Percentiles rank a stretch among this genome's conserved stretches.
phyloP scores from a whole-genome alignment of 768 basidiomycete genomes.

The Solioccasus polychromus region DNA sequence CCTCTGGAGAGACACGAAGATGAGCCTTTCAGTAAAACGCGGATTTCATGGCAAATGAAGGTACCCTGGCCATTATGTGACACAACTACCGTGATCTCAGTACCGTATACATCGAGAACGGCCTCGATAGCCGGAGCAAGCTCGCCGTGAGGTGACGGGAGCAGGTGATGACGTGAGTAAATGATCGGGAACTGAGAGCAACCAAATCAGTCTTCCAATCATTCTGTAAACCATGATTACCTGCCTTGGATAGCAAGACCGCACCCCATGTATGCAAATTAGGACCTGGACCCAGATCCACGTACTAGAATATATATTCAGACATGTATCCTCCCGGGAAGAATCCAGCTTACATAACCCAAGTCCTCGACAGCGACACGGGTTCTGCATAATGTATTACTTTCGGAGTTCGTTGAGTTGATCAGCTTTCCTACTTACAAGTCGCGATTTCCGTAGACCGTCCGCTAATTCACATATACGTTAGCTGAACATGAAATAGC shows the following conservation, averaged over 20 bases:
- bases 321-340: background rate
- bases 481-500: background rate
- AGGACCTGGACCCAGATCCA: conserved; percentile 86
- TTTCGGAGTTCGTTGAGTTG: background rate
- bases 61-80: conserved; percentile 89
- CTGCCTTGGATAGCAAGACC: conserved; percentile 72
- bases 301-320: conserved; percentile 49
- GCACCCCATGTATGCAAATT: conserved; percentile 91
- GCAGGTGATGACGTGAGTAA: conserved; percentile 78
- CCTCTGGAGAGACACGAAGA: conserved; percentile 48
- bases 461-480: conserved; percentile 40
- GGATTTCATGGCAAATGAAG: conserved; percentile 1
- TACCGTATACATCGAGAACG: conserved; percentile 74
- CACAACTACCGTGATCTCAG: conserved; percentile 77
- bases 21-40: background rate
- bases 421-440: conserved; percentile 43
- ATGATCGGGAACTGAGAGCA: conserved; percentile 76
- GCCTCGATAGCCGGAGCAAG: conserved; percentile 90
- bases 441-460: conserved; percentile 83
- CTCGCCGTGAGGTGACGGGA: conserved; percentile 84
- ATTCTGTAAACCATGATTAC: background rate
- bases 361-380: conserved; percentile 73
- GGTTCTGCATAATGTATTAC: conserved; percentile 45
- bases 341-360: conserved; percentile 62
- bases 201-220: background rate